Evolutionary conservation across 140 eudicot genomes (phyloP), one percentile per base, ranked within the genome.

Genomic region (Ambrosia hybrid): DNA sequence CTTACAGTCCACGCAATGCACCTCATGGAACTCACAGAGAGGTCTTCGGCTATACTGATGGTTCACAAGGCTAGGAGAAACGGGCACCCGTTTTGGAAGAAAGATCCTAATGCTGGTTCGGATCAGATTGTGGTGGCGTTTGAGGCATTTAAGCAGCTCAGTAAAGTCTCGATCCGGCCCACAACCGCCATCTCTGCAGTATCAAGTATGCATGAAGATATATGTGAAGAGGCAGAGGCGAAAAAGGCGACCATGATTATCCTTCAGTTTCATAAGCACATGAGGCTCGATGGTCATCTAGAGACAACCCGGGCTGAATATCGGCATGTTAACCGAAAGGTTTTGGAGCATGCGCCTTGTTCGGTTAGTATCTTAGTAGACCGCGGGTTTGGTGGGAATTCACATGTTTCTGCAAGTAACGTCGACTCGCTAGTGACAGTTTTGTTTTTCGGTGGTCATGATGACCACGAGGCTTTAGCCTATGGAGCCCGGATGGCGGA

Each of bases 1-100:
- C 88, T 94, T 12, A 79, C 89, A 2, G 96, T 94, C 37, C 93
- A 94, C 3, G 99, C 97, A 5, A 86, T 94, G 99, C 99, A 94
- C 78, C 91, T 89, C 46, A 90, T 85, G 97, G 98, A 93, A 78
- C 96, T 93, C 7, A 78, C 91, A 0, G 97, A 93, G 58, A 76
- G 98, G 74, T 87, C 98, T 14, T 93, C 98, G 1, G 98, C 98
- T 11, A 89, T 93, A 9, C 73, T 86, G 9, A 93, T 93, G 98
- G 98, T 90, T 57, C 97, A 93, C 78, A 93, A 84, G 77, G 96
- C 91, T 2, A 68, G 95, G 70, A 84, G 52, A 55, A 93, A 93
- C 52, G 98, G 98, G 49, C 51, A 87, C 51, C 99, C 99, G 16
- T 94, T 90, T 43, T 94, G 99, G 99, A 90, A 79, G 80, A 94